Conservation (phyloP, 495 filamentous ascomycete genomes). For the Neurospora discreta region DNA sequence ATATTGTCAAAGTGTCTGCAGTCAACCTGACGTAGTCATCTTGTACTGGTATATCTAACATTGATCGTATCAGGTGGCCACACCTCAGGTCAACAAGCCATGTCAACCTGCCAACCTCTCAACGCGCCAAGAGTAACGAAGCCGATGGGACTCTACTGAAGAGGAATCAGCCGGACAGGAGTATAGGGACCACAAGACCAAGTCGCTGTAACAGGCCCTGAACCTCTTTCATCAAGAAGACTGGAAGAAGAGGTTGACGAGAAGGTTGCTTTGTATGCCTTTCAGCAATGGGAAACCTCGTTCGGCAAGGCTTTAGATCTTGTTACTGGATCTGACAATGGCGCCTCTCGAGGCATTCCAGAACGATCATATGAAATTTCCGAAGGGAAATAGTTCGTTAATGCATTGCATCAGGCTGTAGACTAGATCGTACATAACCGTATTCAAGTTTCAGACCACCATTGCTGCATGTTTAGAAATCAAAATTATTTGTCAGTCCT, state of each 20-base stretch:
- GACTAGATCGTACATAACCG: too few species aligned
- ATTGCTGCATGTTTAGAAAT: too few species aligned
- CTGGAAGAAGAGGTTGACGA: neutral
- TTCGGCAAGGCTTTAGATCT: neutral
- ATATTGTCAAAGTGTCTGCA: neutral
- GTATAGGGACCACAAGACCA: neutral
- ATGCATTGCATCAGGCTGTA: neutral
- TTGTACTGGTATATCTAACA: neutral
- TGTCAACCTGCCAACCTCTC: neutral
- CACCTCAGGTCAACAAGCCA: neutral
- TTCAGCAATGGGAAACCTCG: neutral
- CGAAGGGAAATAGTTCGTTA: neutral
- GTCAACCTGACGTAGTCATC: neutral
- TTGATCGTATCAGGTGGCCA: neutral
- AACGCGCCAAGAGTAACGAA: neutral
- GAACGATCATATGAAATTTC: neutral
- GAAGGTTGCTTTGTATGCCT: neutral
- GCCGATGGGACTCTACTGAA: neutral
- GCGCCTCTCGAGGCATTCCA: neutral
- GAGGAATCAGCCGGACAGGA: neutral
- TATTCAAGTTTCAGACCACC: too few species aligned
- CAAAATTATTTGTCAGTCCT: too few species aligned
- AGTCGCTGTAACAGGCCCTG: neutral
- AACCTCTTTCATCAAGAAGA: neutral
- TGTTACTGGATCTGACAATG: neutral